phyloP scores from a whole-genome alignment of 441 rosid species.

The Sinapis alba region DNA sequence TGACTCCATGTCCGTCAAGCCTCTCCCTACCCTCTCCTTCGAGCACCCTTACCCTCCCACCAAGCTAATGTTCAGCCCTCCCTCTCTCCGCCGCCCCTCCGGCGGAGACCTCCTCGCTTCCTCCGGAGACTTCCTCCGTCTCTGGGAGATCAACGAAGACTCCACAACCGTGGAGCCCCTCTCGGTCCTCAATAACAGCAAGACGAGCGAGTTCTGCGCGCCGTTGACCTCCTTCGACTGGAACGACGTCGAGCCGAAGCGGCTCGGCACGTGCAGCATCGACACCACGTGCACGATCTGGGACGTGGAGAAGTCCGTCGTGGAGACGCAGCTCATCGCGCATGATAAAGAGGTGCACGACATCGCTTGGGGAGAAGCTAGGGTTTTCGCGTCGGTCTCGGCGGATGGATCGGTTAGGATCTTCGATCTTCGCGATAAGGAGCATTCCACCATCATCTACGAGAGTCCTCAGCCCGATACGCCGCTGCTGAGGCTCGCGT shows the following conservation, averaged over 20 bases:
- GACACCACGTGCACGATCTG: slow-evolving; percentile 95
- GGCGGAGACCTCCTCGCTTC: slow-evolving; percentile 73
- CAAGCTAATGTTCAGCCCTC: slow-evolving; percentile 86
- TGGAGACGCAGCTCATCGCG: slow-evolving; percentile 92
- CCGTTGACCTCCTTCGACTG: slow-evolving; percentile 97
- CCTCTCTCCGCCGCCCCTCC: slow-evolving; percentile 42
- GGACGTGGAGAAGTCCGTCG: slow-evolving; percentile 79
- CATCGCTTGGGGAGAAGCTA: slow-evolving; percentile 95
- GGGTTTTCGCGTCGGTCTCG: slow-evolving; percentile 90
- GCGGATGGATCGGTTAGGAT: slow-evolving; percentile 95
- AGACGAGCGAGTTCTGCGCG: slow-evolving; percentile 86
- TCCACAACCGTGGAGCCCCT: slow-evolving; percentile 48
- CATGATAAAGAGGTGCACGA: slow-evolving; percentile 97
- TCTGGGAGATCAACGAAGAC: slow-evolving; percentile 71
- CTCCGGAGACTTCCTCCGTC: slow-evolving; percentile 86
- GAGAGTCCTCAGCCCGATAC: slow-evolving; percentile 94
- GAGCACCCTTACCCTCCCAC: slow-evolving; percentile 93
- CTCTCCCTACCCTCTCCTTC: slow-evolving; percentile 64
- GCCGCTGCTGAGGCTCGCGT: slow-evolving; percentile 79
- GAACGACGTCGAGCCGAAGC: slow-evolving; percentile 89
- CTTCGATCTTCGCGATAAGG: slow-evolving; percentile 89
- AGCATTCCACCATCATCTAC: slow-evolving; percentile 88
- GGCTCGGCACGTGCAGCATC: slow-evolving; percentile 91
- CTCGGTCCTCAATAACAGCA: slow-evolving; percentile 80
- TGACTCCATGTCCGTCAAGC: slow-evolving; percentile 57